Base-by-base conservation (phyloP, 139 green algal genomes). In the Edaphochlamys debaryana region DNA sequence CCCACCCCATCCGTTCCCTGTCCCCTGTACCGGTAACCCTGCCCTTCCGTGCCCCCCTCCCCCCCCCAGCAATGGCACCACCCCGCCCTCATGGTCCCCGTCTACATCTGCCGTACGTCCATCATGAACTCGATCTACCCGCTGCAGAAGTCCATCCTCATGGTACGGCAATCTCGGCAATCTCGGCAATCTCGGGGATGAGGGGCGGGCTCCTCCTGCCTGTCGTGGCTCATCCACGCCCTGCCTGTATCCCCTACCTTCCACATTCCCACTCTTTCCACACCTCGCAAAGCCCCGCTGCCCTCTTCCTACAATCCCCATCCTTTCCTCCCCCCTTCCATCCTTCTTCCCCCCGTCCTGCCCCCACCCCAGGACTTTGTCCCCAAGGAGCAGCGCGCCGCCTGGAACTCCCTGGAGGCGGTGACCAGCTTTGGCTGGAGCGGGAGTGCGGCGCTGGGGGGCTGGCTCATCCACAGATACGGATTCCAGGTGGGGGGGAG, bases 361-460 rank as follows among this genome's bases (percentile, higher is more conserved):
- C 52, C 13, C 9, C 52, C 45, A 54, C 52, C 52, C 52, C 76
- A 70, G 75, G 60, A 87, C 68, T 90, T 82, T 75, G 88, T 92
- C 0, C 71, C 86, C 56, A 93, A 93, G 74, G 69, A 89, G 79
- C 30, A 63, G 50, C 54, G 90, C 11, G 86, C 79, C 22, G 42
- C 41, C 15, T 93, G 90, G 90, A 91, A 87, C 86, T 90, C 78
- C 68, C 75, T 93, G 29, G 90, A 91, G 67, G 52, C 69, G 1
- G 63, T 92, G 19, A 89, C 84, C 7, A 48, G 36, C 15, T 94
- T 92, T 70, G 84, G 87, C 3, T 94, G 91, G 91, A 86, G 69
- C 34, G 91, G 91, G 73, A 86, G 62, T 23, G 91, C 91, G 15
- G 70, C 90, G 22, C 34, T 94, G 29, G 91, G 91, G 23, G 91